These are phyloP conservation scores for Phytophthora capsici DNA, from an alignment of 352 stramenopile genomes.

Conservation along the genomic window DNA sequence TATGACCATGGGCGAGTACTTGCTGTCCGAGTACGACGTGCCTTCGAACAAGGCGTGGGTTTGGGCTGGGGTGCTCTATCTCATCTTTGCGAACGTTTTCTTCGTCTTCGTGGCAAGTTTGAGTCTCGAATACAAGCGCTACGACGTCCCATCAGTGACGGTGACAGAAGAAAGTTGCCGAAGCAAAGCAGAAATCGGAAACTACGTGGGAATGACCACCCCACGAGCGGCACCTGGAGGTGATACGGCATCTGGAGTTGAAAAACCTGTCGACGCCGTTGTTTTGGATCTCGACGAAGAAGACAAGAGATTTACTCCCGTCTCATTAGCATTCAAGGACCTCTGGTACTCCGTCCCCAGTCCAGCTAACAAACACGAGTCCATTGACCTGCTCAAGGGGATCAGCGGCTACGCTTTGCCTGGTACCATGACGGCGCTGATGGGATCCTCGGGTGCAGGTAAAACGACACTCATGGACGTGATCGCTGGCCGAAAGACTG, in stretches of 20 bases:
- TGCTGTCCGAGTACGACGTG: conserved; percentile 33
- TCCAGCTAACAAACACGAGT: conserved; percentile 20
- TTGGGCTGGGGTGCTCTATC: conserved; percentile 16
- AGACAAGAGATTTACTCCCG: conserved; percentile 25
- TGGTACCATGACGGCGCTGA: conserved; percentile 55
- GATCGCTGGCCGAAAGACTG: conserved; percentile 89
- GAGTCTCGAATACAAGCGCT: conserved; percentile 33
- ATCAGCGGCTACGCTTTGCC: conserved; percentile 58
- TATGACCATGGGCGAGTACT: conserved; percentile 42
- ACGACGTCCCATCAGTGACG: conserved; percentile 12
- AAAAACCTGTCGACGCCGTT: conserved; percentile 5
- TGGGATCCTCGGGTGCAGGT: conserved; percentile 65
- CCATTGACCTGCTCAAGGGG: conserved; percentile 74
- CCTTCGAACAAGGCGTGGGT: conserved; percentile 40
- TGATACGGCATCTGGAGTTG: no score
- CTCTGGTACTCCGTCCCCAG: conserved; percentile 38
- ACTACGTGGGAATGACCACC: not conserved
- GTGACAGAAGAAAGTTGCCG: no score
- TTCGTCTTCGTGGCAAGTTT: conserved; percentile 25
- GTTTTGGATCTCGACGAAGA: conserved; percentile 22
- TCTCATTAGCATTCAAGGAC: conserved; percentile 43
- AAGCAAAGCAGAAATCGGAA: no score
- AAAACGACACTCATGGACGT: conserved; percentile 66
- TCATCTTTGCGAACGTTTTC: conserved; percentile 32
- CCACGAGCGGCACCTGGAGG: conserved; percentile 8